Evolutionary conservation across 805 yeast species (phyloP), one percentile per base, ranked within the genome.

Genomic region (Yarrowia alimentaria): DNA sequence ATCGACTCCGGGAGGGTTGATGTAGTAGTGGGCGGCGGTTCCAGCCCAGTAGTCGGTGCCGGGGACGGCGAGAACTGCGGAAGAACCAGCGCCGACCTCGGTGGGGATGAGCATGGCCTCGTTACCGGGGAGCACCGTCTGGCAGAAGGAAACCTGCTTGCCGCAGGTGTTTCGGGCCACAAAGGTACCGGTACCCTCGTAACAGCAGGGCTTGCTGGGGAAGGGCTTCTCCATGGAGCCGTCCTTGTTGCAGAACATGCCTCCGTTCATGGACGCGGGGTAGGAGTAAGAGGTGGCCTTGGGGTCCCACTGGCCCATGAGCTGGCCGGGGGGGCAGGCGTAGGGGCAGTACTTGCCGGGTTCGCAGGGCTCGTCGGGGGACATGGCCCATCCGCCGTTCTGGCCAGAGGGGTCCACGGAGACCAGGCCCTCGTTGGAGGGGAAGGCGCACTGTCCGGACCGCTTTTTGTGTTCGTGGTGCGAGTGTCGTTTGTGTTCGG

Each of bases 81-180:
- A 55, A 7, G 68, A 60, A 8, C 78, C 75, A 11, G 73, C 67
- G n/a, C 69, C 74, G 53, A 83, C 79, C 50, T 74, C 64, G 17
- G 94, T 87, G 54, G 96, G 96, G 57, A 89, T 87, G 64, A 87
- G 73, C 96, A 88, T 88, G 59, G 88, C 95, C 70, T 88, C 96
- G 66, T 87, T 85, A 58, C 96, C 96, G 18, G 96, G 96, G 53
- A 89, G 73, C 6, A 89, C 95, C 7, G 96, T 88, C 70, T 89
- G 96, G 66, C 96, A 88, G 67, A 88, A 80, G 6, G 96, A 90
- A 57, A 87, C 89, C 53, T 76, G 70, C 5, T 68, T 54, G 32
- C 73, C 73, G 13, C 83, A 80, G 9, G 64, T 59, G 71, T 86
- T 86, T 52, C 71, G 61, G 18, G 66, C 69, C 3, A 78, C 85